A percentile compares a stretch with the other conserved stretches of the same genome.
phyloP scores from a whole-genome alignment of 1,284 basidiomycete genomes.

The Ganoderma meredithae region DNA sequence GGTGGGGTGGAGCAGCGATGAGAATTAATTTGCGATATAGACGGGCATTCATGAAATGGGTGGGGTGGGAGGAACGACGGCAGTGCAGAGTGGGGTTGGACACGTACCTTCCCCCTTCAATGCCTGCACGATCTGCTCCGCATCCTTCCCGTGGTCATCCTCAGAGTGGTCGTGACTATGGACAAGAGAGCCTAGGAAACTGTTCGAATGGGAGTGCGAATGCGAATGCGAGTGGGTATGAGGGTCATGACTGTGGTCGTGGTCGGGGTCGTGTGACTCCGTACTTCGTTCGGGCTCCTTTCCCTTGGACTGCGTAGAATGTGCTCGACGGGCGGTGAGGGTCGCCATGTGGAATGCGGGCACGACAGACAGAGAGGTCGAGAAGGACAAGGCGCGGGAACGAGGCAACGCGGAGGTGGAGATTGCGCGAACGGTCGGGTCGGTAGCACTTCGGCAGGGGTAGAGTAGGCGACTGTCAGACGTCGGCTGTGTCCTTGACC shows the following conservation, averaged over 20 bases:
- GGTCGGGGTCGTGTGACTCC: conserved; percentile 28
- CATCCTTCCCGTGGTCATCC: conserved; percentile 68
- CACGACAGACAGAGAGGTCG: conserved; percentile 2
- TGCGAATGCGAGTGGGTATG: conserved; percentile 46
- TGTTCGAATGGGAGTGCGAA: conserved; percentile 64
- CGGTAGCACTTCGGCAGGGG: conserved; percentile 21
- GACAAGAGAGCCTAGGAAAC: conserved; percentile 52
- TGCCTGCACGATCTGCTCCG: conserved; percentile 77
- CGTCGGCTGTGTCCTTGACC: neutral
- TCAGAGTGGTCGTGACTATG: conserved; percentile 75
- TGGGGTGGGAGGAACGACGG: too few species aligned
- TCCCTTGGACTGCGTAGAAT: conserved; percentile 40
- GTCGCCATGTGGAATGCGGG: conserved; percentile 30
- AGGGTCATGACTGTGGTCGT: conserved; percentile 40
- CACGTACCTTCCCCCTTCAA: conserved; percentile 71
- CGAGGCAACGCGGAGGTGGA: conserved; percentile 3
- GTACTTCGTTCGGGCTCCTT: conserved; percentile 36
- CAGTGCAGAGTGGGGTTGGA: neutral
- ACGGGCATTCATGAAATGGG: neutral
- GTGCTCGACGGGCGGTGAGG: conserved; percentile 32
- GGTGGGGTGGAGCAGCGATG: neutral
- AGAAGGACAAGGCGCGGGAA: conserved; percentile 6
- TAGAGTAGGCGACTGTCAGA: conserved; percentile 8
- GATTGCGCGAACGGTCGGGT: conserved; percentile 21
- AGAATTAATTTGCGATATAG: neutral